Conservation (phyloP, 1,284 basidiomycete species). For the Heterobasidion parviporum region DNA sequence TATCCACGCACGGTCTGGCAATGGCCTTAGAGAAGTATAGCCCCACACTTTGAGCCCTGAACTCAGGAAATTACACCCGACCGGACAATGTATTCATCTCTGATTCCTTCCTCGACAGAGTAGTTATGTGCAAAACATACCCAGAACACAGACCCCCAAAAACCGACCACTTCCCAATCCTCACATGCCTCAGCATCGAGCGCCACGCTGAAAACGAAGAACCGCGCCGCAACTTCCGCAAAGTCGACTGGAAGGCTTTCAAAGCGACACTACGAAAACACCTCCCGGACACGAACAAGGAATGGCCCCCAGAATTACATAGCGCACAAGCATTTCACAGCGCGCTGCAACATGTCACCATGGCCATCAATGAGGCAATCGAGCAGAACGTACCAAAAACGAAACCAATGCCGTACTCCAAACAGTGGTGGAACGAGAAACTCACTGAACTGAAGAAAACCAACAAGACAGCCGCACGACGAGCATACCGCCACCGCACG, state of each 20-base stretch:
- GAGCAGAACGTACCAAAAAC: conserved; percentile 15
- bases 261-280: too few relatives aligned
- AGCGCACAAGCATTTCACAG: conserved; percentile 9
- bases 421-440: conserved; percentile 24
- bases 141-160: conserved; percentile 8
- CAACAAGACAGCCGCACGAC: neutral
- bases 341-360: conserved; percentile 8
- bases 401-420: conserved; percentile 14
- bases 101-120: conserved; percentile 1
- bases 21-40: conserved; percentile 21
- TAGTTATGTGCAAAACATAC: conserved; percentile 14
- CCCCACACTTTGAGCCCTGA: conserved; percentile 15
- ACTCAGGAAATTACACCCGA: conserved; percentile 19
- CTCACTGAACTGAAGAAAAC: conserved; percentile 10
- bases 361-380: conserved; percentile 13
- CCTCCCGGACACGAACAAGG: too few relatives aligned
- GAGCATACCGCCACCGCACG: neutral
- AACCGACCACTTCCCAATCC: conserved; percentile 23
- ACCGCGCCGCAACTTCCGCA: conserved; percentile 13
- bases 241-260: conserved; percentile 18
- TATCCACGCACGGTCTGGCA: conserved; percentile 14
- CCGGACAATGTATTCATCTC: conserved; percentile 28
- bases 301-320: neutral
- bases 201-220: conserved; percentile 2
- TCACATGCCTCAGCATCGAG: conserved; percentile 6